Evolutionary conservation across 371 early-diverging fungal genomes (phyloP).

Genomic region (Lichtheimia corymbifera): DNA sequence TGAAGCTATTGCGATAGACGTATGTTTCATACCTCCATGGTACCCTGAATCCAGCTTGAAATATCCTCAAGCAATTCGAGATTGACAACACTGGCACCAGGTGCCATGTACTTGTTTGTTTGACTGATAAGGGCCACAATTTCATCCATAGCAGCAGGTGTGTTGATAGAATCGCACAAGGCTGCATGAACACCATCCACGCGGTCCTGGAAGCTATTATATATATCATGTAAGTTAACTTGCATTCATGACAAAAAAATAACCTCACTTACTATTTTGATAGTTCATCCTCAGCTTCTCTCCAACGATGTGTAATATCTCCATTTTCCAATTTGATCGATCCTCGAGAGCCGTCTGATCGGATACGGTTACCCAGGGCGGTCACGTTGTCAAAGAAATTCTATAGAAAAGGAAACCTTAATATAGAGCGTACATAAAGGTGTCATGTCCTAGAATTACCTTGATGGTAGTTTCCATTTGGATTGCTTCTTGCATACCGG

Average conservation of each 20-base stretch:
- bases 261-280: slow-evolving; percentile 35
- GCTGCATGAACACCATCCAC: slow-evolving; percentile 82
- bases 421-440: neutral
- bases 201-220: slow-evolving; percentile 47
- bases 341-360: slow-evolving; percentile 43
- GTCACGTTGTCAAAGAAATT: slow-evolving; percentile 88
- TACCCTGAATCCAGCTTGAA: slow-evolving; percentile 80
- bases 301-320: slow-evolving; percentile 66
- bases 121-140: slow-evolving; percentile 80
- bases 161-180: slow-evolving; percentile 95
- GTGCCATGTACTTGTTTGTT: slow-evolving; percentile 81
- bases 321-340: slow-evolving; percentile 36
- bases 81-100: slow-evolving; percentile 44
- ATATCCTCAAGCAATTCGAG: slow-evolving; percentile 75
- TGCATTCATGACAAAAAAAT: neutral
- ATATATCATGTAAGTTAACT: neutral
- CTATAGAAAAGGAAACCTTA: slow-evolving; percentile 15
- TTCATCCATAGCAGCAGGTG: slow-evolving; percentile 80
- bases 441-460: slow-evolving; percentile 27
- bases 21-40: slow-evolving; percentile 49
- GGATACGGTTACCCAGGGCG: slow-evolving; percentile 73
- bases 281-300: slow-evolving; percentile 68
- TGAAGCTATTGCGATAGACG: neutral
- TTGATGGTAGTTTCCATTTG: slow-evolving; percentile 78
- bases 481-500: slow-evolving; percentile 85